phyloP scores from a whole-genome alignment of 345 rosid species.

The Laguncularia racemosa region DNA sequence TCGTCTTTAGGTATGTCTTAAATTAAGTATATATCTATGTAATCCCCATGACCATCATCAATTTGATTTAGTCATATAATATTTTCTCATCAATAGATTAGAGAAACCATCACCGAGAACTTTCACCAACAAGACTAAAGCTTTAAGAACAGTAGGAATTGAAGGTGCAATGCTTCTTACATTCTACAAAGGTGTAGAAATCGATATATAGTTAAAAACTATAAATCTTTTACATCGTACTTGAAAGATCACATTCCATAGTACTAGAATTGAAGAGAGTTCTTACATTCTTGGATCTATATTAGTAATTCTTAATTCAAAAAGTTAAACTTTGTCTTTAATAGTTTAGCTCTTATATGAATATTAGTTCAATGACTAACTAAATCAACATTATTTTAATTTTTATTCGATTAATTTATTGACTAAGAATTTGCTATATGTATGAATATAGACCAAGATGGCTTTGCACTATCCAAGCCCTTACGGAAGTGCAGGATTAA shows the following conservation, averaged over 20 bases:
- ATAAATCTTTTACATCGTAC: slow-evolving; percentile 6
- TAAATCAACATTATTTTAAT: neutral
- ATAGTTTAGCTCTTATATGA: no score
- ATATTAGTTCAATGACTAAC: neutral
- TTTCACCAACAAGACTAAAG: slow-evolving; percentile 31
- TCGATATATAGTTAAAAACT: slow-evolving; percentile 23
- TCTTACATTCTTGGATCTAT: neutral
- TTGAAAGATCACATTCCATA: neutral
- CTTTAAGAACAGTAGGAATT: slow-evolving; percentile 34
- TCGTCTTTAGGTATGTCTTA: slow-evolving; percentile 10
- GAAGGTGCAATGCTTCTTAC: slow-evolving; percentile 47
- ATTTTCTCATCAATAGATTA: slow-evolving; percentile 16
- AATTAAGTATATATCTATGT: neutral
- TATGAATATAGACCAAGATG: slow-evolving; percentile 12
- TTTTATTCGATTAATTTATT: neutral
- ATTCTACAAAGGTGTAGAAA: slow-evolving; percentile 33
- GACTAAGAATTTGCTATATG: neutral
- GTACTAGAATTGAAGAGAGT: neutral
- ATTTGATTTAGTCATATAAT: neutral
- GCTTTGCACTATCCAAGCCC: slow-evolving; percentile 10
- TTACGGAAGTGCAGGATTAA: slow-evolving; percentile 14
- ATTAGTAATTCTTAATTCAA: neutral
- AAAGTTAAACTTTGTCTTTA: no score
- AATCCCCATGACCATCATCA: neutral
- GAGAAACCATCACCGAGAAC: slow-evolving; percentile 26